Conservation (phyloP, 768 basidiomycete genomes). For the Panellus pusillus region DNA sequence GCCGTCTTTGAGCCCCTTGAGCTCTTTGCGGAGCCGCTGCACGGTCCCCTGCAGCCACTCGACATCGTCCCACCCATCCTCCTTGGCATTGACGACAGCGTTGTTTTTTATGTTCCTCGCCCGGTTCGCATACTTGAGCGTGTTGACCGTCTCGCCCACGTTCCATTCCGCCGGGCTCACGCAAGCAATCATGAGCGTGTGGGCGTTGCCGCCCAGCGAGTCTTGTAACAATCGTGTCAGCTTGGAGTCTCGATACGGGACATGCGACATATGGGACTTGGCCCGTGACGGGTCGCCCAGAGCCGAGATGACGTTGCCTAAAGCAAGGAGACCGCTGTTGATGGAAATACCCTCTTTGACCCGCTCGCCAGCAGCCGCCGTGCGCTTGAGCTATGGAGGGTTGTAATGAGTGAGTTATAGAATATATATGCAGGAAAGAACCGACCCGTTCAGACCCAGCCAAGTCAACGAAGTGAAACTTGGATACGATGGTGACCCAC, state of each 20-base stretch:
- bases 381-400: conserved; percentile 78
- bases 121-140: conserved; percentile 95
- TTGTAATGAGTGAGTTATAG: conserved; percentile 17
- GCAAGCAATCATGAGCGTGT: conserved; percentile 99
- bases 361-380: conserved; percentile 92
- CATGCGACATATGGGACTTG: conserved; percentile 81
- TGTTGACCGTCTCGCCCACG: conserved; percentile 89
- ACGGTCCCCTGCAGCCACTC: conserved; percentile 94
- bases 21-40: conserved; percentile 80
- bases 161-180: conserved; percentile 97
- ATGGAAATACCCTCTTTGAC: conserved; percentile 99
- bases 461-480: conserved; percentile 98
- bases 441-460: conserved; percentile 93
- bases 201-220: conserved; percentile 94
- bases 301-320: conserved; percentile 98
- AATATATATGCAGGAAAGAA: conserved; percentile 16
- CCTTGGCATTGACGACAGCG: conserved; percentile 88
- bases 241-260: conserved; percentile 98
- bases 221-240: conserved; percentile 95
- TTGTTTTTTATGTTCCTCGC: conserved; percentile 97
- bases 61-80: conserved; percentile 98
- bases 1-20: conserved; percentile 78
- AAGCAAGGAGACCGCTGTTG: conserved; percentile 92
- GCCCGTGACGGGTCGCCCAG: conserved; percentile 90
- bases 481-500: conserved; percentile 89